phyloP scores from a whole-genome alignment of 305 asterid genomes.

The Solanum hybrid region DNA sequence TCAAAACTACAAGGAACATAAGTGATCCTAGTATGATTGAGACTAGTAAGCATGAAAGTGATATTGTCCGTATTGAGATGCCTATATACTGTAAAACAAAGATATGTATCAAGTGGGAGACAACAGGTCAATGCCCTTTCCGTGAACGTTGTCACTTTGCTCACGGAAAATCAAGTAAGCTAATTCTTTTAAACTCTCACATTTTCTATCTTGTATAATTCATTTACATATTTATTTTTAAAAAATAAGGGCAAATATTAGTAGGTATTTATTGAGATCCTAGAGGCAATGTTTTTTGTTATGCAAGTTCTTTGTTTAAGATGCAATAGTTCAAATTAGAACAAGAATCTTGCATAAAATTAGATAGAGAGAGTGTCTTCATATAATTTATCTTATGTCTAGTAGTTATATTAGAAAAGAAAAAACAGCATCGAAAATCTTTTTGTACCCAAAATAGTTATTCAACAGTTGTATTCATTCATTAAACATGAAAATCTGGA shows the following conservation, averaged over 20 bases:
- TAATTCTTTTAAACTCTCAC: no score
- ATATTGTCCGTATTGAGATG: no score
- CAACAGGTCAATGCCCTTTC: not conserved
- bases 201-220: conserved; percentile 22
- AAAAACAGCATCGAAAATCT: no score
- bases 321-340: not conserved
- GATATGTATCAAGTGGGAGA: not conserved
- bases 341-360: not conserved
- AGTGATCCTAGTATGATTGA: not conserved
- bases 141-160: not conserved
- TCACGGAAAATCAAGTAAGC: not conserved
- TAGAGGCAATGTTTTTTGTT: not conserved
- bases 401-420: not conserved
- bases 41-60: not conserved
- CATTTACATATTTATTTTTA: not conserved
- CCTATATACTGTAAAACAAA: conserved; percentile 15
- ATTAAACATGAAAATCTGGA: not conserved
- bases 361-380: not conserved
- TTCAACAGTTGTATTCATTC: not conserved
- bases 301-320: not conserved
- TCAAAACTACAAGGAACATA: not conserved
- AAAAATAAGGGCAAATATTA: not conserved
- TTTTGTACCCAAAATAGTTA: not conserved
- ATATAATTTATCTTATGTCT: not conserved
- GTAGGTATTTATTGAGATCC: not conserved